Base-by-base conservation (phyloP, 805 yeast species). In the Suhomyces emberorum region DNA sequence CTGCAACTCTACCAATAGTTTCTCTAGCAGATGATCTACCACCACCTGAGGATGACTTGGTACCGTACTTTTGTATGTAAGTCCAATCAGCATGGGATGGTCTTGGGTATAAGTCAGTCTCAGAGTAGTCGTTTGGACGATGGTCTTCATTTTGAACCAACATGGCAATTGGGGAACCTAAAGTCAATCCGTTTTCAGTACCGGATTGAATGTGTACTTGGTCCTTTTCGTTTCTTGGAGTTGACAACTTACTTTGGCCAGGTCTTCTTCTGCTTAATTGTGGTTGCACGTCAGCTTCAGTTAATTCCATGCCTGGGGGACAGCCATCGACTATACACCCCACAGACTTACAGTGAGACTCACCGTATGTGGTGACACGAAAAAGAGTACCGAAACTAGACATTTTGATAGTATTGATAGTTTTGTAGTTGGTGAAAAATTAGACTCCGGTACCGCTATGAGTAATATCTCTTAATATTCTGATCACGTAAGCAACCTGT, bases 301-400 rank as follows among this genome's bases (percentile, higher is more conserved):
- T 74, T 36, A 93, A 75, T 6, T 79, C 74, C 77, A 93, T 72
- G 21, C 96, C 96, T 19, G 98, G 97, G 20, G 98, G 98, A 28
- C 88, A 93, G 41, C 98, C 98, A 51, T 93, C 98, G 26, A 93
- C 96, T 43, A 93, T 93, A 66, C 98, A 93, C 21, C 98, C 98
- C 28, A 93, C 98, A 7, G 96, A 86, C 54, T 80, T 84, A 70
- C 98, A 93, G 69, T 93, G 98, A 7, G 96, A 88, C 61, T 93
- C 98, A 48, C 98, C 98, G 71, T 88, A 91, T 20, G 98, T 91
- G 45, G 98, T 91, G 48, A 91, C 98, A 39, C 61, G 59, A 51
- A 68, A 69, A 36, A 65, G 43, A 16, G 53, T 57, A 30, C 74
- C 74, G 45, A 66, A 69, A 15, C 66, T 39, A 31, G 74, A 69